A percentile compares a stretch with the other conserved stretches of the same genome.
Conservation (phyloP, 2,329 filamentous ascomycete genomes). For the Aspergillus pseudoglaucus region DNA sequence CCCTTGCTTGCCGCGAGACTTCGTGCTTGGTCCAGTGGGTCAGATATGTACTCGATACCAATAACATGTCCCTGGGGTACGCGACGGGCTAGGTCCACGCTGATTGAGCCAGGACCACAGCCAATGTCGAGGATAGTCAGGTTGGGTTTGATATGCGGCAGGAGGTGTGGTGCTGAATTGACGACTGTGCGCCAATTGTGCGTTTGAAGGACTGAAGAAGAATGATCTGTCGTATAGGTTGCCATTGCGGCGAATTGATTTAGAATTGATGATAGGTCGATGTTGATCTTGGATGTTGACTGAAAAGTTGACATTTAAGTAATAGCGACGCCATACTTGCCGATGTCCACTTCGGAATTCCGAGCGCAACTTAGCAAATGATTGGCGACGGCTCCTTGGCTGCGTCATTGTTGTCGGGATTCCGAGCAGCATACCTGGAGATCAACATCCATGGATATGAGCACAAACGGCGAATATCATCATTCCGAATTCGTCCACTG, state of each 20-base stretch:
- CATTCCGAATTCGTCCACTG: constrained; percentile 49
- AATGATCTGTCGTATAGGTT: constrained; percentile 36
- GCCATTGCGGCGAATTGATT: constrained; percentile 4
- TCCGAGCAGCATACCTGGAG: constrained; percentile 3
- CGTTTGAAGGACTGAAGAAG: constrained; percentile 28
- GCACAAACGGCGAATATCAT: constrained; percentile 43
- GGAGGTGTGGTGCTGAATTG: constrained; percentile 36
- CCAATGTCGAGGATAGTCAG: constrained; percentile 40
- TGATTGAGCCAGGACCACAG: constrained; percentile 42
- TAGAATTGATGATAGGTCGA: background rate
- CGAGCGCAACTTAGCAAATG: background rate
- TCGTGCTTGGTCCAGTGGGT: constrained; percentile 30
- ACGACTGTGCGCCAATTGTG: constrained; percentile 29
- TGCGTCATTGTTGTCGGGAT: background rate
- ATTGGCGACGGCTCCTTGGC: background rate
- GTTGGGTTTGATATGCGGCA: constrained; percentile 29
- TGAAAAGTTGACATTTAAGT: background rate
- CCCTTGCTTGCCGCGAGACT: constrained; percentile 20
- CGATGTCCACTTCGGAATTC: background rate
- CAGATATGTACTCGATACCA: constrained; percentile 29
- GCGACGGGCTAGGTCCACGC: constrained; percentile 32
- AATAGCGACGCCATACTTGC: background rate
- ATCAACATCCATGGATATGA: constrained; percentile 23
- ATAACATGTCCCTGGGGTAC: constrained; percentile 33
- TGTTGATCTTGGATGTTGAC: background rate